These are phyloP conservation scores for Maudiozyma turicensis DNA, from an alignment of 805 yeast species.

Conservation along the genomic window DNA sequence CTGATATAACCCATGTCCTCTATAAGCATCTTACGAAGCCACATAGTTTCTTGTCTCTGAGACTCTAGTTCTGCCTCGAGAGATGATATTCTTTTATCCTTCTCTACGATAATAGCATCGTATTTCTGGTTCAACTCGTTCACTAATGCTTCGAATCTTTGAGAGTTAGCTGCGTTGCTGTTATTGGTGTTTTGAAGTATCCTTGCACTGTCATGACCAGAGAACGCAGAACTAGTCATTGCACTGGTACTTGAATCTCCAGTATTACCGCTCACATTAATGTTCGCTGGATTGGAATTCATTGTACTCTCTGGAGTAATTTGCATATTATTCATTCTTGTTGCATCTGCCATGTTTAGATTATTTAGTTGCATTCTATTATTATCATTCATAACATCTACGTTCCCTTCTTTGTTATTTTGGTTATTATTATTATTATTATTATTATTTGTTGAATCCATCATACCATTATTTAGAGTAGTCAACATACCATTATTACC, in stretches of 20 bases:
- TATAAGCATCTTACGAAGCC: slow-evolving; percentile 18
- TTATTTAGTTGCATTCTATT: neutral
- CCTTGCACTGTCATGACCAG: neutral
- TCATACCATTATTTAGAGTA: neutral
- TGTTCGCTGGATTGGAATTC: neutral
- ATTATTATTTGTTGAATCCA: neutral
- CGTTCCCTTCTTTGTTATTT: neutral
- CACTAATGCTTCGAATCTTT: neutral
- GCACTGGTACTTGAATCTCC: neutral
- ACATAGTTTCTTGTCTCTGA: slow-evolving; percentile 16
- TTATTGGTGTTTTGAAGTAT: neutral
- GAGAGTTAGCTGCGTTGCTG: neutral
- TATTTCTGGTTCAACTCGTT: slow-evolving; percentile 8
- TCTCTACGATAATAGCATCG: slow-evolving; percentile 12
- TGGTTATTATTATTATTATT: neutral
- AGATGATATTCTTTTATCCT: slow-evolving; percentile 12
- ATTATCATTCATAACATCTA: neutral
- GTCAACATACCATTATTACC: neutral
- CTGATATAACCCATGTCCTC: slow-evolving; percentile 21
- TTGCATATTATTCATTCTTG: neutral
- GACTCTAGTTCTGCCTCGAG: slow-evolving; percentile 15
- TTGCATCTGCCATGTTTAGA: neutral
- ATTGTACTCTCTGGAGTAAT: neutral
- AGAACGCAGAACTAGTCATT: neutral
- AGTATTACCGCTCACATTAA: too few relatives aligned